Conservation (phyloP, 1,139 yeast genomes). For the Insectozyma bohioensis region DNA sequence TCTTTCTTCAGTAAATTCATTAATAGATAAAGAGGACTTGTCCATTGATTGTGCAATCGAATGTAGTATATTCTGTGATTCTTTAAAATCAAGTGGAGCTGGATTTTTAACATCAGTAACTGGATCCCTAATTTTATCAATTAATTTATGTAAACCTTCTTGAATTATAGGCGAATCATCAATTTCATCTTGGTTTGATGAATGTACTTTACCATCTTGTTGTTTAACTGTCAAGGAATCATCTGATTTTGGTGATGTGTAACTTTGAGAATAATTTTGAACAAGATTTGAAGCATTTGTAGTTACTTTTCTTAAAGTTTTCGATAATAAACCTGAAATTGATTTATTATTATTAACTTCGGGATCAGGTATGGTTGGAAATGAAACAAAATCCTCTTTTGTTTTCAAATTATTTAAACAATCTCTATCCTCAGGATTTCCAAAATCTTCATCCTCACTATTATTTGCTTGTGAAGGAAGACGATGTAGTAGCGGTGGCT, state of each 20-base stretch:
- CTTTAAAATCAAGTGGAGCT: neutral
- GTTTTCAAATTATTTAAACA: too few relatives aligned
- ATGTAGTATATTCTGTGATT: too few relatives aligned
- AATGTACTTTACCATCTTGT: too few relatives aligned
- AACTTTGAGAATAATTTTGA: slow-evolving; percentile 25
- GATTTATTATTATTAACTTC: slow-evolving; percentile 33
- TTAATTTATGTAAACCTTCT: too few relatives aligned
- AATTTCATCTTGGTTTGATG: too few relatives aligned
- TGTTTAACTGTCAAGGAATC: too few relatives aligned
- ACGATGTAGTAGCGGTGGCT: slow-evolving; percentile 5
- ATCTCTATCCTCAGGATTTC: too few relatives aligned
- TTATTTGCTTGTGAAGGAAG: slow-evolving; percentile 13
- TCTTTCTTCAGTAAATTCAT: too few relatives aligned
- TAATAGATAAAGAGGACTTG: too few relatives aligned
- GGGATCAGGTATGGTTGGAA: slow-evolving; percentile 48
- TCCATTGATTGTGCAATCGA: too few relatives aligned
- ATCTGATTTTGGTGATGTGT: slow-evolving; percentile 3
- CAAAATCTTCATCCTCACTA: slow-evolving; percentile 16
- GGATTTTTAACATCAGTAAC: neutral
- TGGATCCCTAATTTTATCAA: too few relatives aligned
- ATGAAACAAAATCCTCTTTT: slow-evolving; percentile 39
- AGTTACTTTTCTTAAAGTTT: slow-evolving; percentile 46
- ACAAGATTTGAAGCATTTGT: slow-evolving; percentile 45
- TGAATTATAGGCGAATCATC: too few relatives aligned
- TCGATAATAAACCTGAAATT: slow-evolving; percentile 34